Evolutionary conservation across 2,329 filamentous ascomycete genomes (phyloP), one percentile per base, ranked within the genome.

Genomic region (Thelonectria rubi): DNA sequence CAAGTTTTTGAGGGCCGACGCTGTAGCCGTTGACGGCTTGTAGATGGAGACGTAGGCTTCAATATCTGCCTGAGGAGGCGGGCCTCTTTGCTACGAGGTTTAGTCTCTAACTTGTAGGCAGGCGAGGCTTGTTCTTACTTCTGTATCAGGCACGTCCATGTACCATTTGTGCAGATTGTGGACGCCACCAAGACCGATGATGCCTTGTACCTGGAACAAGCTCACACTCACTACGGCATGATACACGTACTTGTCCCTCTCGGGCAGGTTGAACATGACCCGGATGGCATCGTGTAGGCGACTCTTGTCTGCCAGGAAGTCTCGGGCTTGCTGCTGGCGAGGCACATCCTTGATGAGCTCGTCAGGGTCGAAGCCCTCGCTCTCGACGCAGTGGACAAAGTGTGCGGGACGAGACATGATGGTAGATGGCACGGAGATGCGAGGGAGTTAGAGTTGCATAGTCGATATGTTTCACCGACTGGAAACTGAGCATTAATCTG

Each of bases 11-110:
- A 93, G 81, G 11, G 89, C 84, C 59, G 88, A 86, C 5, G 82
- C 69, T 2, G 88, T 89, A 12, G 81, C 80, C 4, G 87, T 87
- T 1, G 81, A 77, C 1, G 89, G 82, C 32, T 79, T 80, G 79
- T 92, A 93, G 70, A 93, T 81, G 49, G 84, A 79, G 39, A 86
- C 83, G 78, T 93, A 93, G 17, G 89, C 85, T 45, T 84, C 81
- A 58, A 90, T 83, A 69, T 93, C 91, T 55, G 81, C 67, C 46
- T 76, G 76, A 1, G 84, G 78, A 7, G 87, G 88, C 7, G 84
- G 78, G 1, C 77, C 75, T 70, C 76, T 77, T 74, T 80, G 66
- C 18, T 53, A 37, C 11, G n/a, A 10, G 24, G 26, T 63, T 71
- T 55, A 68, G 62, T 53, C 26, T 48, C 34, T 58, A 14, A 9